Conservation (phyloP, 768 basidiomycete genomes). For the Lentinula guzmanii region DNA sequence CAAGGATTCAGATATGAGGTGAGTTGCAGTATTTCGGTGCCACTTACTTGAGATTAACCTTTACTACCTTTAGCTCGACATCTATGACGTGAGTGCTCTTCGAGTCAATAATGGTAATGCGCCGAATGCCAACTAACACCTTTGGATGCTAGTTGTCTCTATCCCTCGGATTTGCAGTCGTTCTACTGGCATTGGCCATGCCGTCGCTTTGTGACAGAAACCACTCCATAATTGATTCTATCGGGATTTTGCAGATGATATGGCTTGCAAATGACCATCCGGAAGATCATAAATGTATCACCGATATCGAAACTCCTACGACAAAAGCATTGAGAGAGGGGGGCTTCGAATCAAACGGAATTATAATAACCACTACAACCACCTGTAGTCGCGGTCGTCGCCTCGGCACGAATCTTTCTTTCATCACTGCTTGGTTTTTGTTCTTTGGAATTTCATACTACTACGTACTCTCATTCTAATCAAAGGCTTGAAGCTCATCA, state of each 20-base stretch:
- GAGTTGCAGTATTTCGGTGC: background rate
- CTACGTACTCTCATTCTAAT: no score
- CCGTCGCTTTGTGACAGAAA: background rate
- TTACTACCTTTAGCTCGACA: background rate
- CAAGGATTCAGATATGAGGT: background rate
- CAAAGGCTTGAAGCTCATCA: no score
- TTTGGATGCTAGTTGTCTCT: background rate
- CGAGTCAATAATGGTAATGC: background rate
- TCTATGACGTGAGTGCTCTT: background rate
- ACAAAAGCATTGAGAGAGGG: background rate
- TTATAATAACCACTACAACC: background rate
- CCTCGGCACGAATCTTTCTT: no score
- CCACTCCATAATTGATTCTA: background rate
- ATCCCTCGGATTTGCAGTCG: background rate
- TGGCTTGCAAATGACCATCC: background rate
- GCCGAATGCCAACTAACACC: background rate
- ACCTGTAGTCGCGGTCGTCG: no score
- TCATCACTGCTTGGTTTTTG: no score
- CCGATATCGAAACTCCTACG: background rate
- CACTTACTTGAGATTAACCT: background rate
- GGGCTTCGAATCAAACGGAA: background rate
- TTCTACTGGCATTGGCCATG: background rate
- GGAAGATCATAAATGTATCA: background rate
- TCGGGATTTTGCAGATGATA: constrained; percentile 5
- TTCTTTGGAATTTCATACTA: no score